Conservation (phyloP, 2,329 filamentous ascomycete genomes). For the Cryphonectria carpinicola region DNA sequence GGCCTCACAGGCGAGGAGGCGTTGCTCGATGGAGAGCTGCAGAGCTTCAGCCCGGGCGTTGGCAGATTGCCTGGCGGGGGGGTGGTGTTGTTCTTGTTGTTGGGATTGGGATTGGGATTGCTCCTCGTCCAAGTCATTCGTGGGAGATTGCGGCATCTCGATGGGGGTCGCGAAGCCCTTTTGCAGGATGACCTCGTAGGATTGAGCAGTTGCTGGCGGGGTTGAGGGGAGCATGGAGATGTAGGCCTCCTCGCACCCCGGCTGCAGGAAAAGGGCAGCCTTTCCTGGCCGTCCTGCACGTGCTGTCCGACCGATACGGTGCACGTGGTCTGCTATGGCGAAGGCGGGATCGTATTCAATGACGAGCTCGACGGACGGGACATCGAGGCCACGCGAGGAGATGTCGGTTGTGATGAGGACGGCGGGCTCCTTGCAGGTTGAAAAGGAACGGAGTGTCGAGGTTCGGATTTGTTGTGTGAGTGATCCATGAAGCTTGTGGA, state of each 20-base stretch:
- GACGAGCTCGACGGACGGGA: slow-evolving; percentile 92
- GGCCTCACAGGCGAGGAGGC: slow-evolving; percentile 48
- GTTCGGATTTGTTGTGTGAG: slow-evolving; percentile 87
- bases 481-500: slow-evolving; percentile 91
- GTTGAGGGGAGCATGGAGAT: slow-evolving; percentile 68
- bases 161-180: slow-evolving; percentile 66
- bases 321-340: slow-evolving; percentile 88
- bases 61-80: slow-evolving; percentile 49
- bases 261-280: slow-evolving; percentile 86
- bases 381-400: slow-evolving; percentile 90
- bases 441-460: slow-evolving; percentile 80
- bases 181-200: slow-evolving; percentile 62
- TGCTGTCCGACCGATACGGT: slow-evolving; percentile 92
- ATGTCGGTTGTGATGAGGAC: slow-evolving; percentile 95
- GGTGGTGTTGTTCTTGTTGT: slow-evolving; percentile 42
- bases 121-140: slow-evolving; percentile 67
- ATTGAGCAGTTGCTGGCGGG: slow-evolving; percentile 52
- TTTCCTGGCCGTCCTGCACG: slow-evolving; percentile 88
- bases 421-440: slow-evolving; percentile 71
- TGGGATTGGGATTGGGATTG: slow-evolving; percentile 39
- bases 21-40: slow-evolving; percentile 64
- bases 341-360: slow-evolving; percentile 97
- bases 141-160: slow-evolving; percentile 58
- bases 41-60: slow-evolving; percentile 56
- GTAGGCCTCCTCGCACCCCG: slow-evolving; percentile 91